These are phyloP conservation scores for Yamadazyma sp. DNA, from an alignment of 1,139 yeast species.

Conservation along the genomic window DNA sequence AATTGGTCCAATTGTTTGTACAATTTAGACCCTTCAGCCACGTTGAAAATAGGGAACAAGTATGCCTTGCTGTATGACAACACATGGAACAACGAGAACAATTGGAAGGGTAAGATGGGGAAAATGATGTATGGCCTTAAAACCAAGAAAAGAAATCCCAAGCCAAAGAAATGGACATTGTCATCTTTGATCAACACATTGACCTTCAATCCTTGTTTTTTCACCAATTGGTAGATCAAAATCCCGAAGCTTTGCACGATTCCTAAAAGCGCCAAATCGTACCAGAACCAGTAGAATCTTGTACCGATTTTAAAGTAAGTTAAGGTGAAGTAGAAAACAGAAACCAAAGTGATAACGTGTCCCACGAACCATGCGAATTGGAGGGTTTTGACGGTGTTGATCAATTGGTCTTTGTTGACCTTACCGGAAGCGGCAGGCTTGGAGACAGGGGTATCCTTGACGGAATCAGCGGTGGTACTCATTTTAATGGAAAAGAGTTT, in stretches of 20 bases:
- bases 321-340: constrained; percentile 54
- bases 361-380: constrained; percentile 71
- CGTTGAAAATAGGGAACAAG: constrained; percentile 64
- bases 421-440: constrained; percentile 2
- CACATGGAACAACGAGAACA: constrained; percentile 63
- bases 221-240: constrained; percentile 58
- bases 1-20: constrained; percentile 50
- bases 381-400: constrained; percentile 30
- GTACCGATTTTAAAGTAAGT: constrained; percentile 34
- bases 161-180: constrained; percentile 48
- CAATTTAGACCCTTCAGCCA: constrained; percentile 40
- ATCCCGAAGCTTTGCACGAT: constrained; percentile 76
- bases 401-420: constrained; percentile 17
- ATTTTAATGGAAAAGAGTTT: not conserved
- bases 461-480: no score
- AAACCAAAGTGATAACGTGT: constrained; percentile 63
- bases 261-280: constrained; percentile 62
- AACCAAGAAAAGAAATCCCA: constrained; percentile 40
- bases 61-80: constrained; percentile 58
- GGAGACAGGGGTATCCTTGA: constrained; percentile 1
- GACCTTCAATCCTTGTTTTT: constrained; percentile 37
- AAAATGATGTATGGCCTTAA: constrained; percentile 45
- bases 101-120: constrained; percentile 48
- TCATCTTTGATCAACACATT: constrained; percentile 37
- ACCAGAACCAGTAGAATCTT: constrained; percentile 42